Evolutionary conservation across 1,139 yeast genomes (phyloP).

Genomic region (Sugiyamaella japonica): DNA sequence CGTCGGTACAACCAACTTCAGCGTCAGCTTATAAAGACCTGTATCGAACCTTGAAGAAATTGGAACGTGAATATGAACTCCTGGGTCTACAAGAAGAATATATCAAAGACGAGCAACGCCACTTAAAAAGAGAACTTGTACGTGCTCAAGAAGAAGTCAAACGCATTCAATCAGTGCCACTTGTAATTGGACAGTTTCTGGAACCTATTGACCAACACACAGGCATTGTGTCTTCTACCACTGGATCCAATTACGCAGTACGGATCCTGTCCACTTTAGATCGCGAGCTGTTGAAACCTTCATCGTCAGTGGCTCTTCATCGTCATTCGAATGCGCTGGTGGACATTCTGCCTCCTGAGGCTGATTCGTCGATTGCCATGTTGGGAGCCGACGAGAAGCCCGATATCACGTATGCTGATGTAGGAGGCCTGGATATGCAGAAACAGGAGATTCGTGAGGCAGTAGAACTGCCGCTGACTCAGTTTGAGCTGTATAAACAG

Average conservation of each 20-base stretch:
- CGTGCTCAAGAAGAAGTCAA: conserved; percentile 99
- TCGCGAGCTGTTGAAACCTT: conserved; percentile 89
- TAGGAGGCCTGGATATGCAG: conserved; percentile 99
- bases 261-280: conserved; percentile 92
- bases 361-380: conserved; percentile 93
- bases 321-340: conserved; percentile 98
- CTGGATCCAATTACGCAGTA: conserved; percentile 96
- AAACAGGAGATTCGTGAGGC: conserved; percentile 99
- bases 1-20: neutral
- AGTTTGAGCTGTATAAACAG: conserved; percentile 92
- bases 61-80: conserved; percentile 86
- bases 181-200: conserved; percentile 95
- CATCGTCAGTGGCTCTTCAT: conserved; percentile 94
- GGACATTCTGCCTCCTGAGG: conserved; percentile 97
- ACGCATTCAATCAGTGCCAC: conserved; percentile 94
- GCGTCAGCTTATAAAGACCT: conserved; percentile 50
- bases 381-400: conserved; percentile 94
- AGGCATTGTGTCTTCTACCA: conserved; percentile 95
- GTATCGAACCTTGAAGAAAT: conserved; percentile 77
- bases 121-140: conserved; percentile 86
- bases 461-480: conserved; percentile 94
- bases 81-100: conserved; percentile 89
- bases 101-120: conserved; percentile 97
- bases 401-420: conserved; percentile 80
- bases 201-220: conserved; percentile 97